These are phyloP conservation scores for Tanacetum coccineum DNA, from an alignment of 129 eudicot genomes.

Conservation along the genomic window DNA sequence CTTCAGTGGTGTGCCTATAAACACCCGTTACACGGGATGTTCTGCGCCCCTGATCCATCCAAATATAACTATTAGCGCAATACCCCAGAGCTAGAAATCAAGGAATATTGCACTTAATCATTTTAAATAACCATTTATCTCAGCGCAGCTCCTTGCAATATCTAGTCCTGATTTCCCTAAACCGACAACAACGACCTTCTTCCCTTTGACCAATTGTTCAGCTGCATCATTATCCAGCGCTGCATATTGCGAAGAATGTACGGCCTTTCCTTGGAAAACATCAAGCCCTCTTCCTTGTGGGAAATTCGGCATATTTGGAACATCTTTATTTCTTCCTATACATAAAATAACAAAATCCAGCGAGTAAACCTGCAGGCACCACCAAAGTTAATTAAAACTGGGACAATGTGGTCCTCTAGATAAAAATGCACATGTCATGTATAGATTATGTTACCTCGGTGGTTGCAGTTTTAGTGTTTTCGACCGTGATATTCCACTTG, in stretches of 20 bases:
- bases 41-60: constrained; percentile 31
- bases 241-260: constrained; percentile 6
- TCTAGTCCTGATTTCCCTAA: constrained; percentile 13
- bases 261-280: constrained; percentile 2
- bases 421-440: too few relatives aligned
- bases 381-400: too few relatives aligned
- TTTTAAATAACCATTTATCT: background rate
- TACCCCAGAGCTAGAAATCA: background rate
- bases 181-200: background rate
- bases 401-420: too few relatives aligned
- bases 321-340: constrained; percentile 6
- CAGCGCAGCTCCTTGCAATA: constrained; percentile 1
- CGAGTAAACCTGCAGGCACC: background rate
- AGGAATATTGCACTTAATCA: background rate
- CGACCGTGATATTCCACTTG: constrained; percentile 3
- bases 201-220: constrained; percentile 1
- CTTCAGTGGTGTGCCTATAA: constrained; percentile 44
- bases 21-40: constrained; percentile 47
- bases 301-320: constrained; percentile 9
- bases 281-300: background rate
- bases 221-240: constrained; percentile 5
- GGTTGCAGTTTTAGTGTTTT: background rate
- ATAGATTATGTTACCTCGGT: background rate
- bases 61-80: background rate
- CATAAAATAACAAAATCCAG: constrained; percentile 8